These are phyloP conservation scores for Thermomucor indicae-seudaticae DNA, from an alignment of 371 early-diverging fungal species.

Conservation along the genomic window DNA sequence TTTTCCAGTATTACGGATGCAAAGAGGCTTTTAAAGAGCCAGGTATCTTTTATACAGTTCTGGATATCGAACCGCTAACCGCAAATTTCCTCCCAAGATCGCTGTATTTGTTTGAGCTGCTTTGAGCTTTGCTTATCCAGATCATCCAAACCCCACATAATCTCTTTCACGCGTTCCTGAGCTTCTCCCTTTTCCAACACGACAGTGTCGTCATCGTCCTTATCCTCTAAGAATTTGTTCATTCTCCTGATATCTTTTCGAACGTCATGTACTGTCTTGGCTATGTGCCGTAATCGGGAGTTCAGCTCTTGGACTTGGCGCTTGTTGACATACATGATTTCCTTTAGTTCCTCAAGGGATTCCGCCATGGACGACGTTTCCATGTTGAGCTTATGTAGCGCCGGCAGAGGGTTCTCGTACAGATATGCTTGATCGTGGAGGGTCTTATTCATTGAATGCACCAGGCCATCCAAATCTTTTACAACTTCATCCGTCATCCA, in stretches of 20 bases:
- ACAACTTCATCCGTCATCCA: constrained; percentile 30
- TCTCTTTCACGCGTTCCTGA: constrained; percentile 34
- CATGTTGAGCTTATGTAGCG: constrained; percentile 19
- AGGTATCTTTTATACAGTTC: too few relatives aligned
- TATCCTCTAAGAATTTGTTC: constrained; percentile 36
- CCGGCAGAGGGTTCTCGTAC: constrained; percentile 35
- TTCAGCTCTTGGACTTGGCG: constrained; percentile 39
- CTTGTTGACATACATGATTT: constrained; percentile 45
- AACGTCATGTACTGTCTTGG: constrained; percentile 44
- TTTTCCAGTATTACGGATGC: too few relatives aligned
- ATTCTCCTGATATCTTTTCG: constrained; percentile 41
- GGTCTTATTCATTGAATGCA: constrained; percentile 21
- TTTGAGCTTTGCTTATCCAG: constrained; percentile 29
- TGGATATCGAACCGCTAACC: too few relatives aligned
- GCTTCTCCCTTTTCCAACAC: constrained; percentile 41
- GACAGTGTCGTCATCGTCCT: constrained; percentile 30
- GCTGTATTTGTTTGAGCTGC: constrained; percentile 33
- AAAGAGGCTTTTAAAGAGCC: too few relatives aligned
- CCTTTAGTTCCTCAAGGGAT: constrained; percentile 39
- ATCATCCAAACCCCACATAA: constrained; percentile 47
- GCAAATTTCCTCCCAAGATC: constrained; percentile 46
- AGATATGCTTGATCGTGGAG: constrained; percentile 24
- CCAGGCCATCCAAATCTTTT: constrained; percentile 22
- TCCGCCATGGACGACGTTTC: constrained; percentile 34
- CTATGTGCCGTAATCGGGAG: constrained; percentile 32